Evolutionary conservation across 2,329 filamentous ascomycete species (phyloP).

Genomic region (Hypoxylon sp.): DNA sequence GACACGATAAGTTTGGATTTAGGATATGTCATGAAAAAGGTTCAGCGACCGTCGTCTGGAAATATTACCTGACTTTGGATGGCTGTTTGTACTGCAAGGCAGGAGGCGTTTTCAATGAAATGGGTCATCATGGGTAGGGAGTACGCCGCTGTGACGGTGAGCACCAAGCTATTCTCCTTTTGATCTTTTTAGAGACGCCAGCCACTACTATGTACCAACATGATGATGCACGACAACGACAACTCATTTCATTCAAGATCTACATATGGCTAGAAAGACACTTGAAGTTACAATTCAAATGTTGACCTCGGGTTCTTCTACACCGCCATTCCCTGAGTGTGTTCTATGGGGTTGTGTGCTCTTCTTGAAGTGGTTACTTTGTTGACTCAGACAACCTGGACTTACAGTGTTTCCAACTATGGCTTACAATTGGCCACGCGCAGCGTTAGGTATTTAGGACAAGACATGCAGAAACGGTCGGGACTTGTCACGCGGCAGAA

Average conservation of each 20-base stretch:
- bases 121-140: conserved; percentile 11
- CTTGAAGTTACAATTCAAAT: conserved; percentile 26
- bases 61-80: conserved; percentile 19
- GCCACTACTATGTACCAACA: conserved; percentile 34
- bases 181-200: conserved; percentile 35
- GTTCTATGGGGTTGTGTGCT: conserved; percentile 8
- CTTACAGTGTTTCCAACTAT: conserved; percentile 21
- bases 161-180: conserved; percentile 26
- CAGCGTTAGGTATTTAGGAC: conserved; percentile 17
- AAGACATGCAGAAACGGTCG: conserved; percentile 40
- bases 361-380: conserved; percentile 16
- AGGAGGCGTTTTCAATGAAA: conserved; percentile 31
- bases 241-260: conserved; percentile 23
- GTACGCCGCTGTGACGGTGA: conserved; percentile 20
- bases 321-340: conserved; percentile 36
- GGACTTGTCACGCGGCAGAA: conserved; percentile 26
- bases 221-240: conserved; percentile 41
- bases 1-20: conserved; percentile 13
- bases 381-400: conserved; percentile 27
- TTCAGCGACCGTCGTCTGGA: conserved; percentile 13
- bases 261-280: conserved; percentile 37
- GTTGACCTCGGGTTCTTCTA: conserved; percentile 23
- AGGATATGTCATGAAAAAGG: conserved; percentile 14
- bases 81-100: conserved; percentile 22
- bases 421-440: conserved; percentile 20